Conservation (phyloP, 2,329 filamentous ascomycete species). For the Colletotrichum costaricense region DNA sequence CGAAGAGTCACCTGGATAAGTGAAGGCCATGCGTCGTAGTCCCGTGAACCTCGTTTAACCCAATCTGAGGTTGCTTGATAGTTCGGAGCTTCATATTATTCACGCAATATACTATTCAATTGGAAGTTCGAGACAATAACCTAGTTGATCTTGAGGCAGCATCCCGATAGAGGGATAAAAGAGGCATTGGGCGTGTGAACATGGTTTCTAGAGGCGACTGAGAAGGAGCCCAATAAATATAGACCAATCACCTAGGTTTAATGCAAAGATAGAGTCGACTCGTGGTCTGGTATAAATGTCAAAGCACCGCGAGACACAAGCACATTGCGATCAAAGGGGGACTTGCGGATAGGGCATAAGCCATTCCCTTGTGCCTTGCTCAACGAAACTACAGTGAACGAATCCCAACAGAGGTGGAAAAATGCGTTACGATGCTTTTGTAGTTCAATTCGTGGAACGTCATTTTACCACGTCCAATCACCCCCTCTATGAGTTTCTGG, state of each 20-base stretch:
- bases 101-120: too few relatives aligned
- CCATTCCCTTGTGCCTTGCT: background rate
- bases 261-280: background rate
- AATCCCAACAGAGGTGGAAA: background rate
- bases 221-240: background rate
- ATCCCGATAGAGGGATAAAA: background rate
- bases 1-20: background rate
- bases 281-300: background rate
- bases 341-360: background rate
- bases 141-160: background rate
- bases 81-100: too few relatives aligned
- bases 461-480: background rate
- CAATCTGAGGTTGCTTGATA: too few relatives aligned
- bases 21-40: background rate
- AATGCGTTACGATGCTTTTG: background rate
- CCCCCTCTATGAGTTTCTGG: background rate
- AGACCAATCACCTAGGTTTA: background rate
- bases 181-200: background rate
- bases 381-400: background rate
- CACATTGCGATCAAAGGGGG: background rate
- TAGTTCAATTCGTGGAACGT: constrained; percentile 2
- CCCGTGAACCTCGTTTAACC: background rate
- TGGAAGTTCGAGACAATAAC: background rate
- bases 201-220: background rate
- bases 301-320: background rate